Percentiles rank a stretch among this genome's conserved stretches.
These are phyloP conservation scores for Hericium alpestre DNA, from an alignment of 768 basidiomycete genomes.

Conservation along the genomic window DNA sequence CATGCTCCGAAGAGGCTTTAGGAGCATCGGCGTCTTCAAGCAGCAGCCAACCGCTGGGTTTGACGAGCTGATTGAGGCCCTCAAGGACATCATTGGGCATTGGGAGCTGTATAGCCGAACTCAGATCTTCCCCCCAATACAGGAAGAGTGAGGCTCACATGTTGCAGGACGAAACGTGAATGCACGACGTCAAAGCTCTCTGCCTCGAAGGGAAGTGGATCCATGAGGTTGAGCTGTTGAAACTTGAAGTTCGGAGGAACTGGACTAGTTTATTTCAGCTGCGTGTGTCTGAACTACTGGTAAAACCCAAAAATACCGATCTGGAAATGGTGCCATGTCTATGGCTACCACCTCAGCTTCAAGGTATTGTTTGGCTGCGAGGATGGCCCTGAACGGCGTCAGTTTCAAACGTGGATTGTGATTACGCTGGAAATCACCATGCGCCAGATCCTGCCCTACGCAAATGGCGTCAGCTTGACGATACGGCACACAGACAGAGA, in stretches of 20 bases:
- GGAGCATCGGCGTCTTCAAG: slow-evolving; percentile 13
- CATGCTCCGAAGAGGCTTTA: too few relatives aligned
- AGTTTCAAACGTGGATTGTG: neutral
- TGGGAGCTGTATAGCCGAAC: slow-evolving; percentile 9
- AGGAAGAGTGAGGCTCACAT: slow-evolving; percentile 7
- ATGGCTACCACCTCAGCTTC: slow-evolving; percentile 12
- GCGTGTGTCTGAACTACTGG: too few relatives aligned
- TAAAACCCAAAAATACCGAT: slow-evolving; percentile 4
- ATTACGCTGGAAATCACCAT: neutral
- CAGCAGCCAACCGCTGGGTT: slow-evolving; percentile 18
- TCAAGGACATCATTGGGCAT: slow-evolving; percentile 8
- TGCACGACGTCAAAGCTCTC: slow-evolving; percentile 17
- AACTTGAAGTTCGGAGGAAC: slow-evolving; percentile 16
- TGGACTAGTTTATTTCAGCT: neutral
- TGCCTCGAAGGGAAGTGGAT: slow-evolving; percentile 13
- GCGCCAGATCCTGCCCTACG: slow-evolving; percentile 5
- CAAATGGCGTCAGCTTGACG: too few relatives aligned
- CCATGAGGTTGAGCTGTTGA: slow-evolving; percentile 13
- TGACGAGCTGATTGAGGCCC: slow-evolving; percentile 13
- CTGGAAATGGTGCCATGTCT: slow-evolving; percentile 12
- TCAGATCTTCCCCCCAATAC: neutral
- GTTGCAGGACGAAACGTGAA: slow-evolving; percentile 14
- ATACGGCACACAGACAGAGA: too few relatives aligned
- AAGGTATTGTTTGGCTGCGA: slow-evolving; percentile 11
- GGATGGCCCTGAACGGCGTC: slow-evolving; percentile 15